phyloP scores from a whole-genome alignment of 768 basidiomycete species.

The Boletus rex-veris region DNA sequence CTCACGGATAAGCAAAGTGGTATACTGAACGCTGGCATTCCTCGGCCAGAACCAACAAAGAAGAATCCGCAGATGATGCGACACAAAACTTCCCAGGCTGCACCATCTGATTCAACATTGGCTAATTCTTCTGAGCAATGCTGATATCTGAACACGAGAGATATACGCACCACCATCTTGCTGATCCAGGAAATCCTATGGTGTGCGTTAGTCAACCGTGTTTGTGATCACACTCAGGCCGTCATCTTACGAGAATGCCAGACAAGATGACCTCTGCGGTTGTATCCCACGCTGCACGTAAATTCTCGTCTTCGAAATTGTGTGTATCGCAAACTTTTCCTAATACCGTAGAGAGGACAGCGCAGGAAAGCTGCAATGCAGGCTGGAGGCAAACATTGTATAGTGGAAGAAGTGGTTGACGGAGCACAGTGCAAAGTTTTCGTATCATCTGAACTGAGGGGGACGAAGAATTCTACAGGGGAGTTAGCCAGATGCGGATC shows the following conservation, averaged over 20 bases:
- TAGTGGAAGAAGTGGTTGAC: conserved; percentile 41
- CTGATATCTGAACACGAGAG: not conserved
- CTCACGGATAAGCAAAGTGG: conserved; percentile 26
- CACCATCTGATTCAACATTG: conserved; percentile 19
- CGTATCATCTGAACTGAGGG: conserved; percentile 36
- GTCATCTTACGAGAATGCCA: conserved; percentile 43
- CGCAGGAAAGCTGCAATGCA: conserved; percentile 40
- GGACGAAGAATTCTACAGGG: conserved; percentile 36
- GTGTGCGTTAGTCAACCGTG: conserved; percentile 13
- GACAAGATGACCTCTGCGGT: conserved; percentile 48
- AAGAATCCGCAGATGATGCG: conserved; percentile 37
- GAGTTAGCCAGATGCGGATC: not conserved
- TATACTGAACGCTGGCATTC: conserved; percentile 19
- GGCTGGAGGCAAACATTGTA: conserved; percentile 39
- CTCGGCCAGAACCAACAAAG: conserved; percentile 26
- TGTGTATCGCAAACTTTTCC: conserved; percentile 35
- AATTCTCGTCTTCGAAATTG: conserved; percentile 15
- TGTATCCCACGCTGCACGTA: conserved; percentile 41
- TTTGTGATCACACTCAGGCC: not conserved
- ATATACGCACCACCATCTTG: conserved; percentile 16
- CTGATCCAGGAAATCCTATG: conserved; percentile 25
- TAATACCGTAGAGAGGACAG: conserved; percentile 40
- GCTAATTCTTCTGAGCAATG: conserved; percentile 9
- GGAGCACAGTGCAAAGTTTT: conserved; percentile 40
- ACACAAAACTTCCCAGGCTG: conserved; percentile 28